Evolutionary conservation across 2,329 filamentous ascomycete genomes (phyloP), one percentile per base, ranked within the genome.

Genomic region (Ceratocystis variospora): DNA sequence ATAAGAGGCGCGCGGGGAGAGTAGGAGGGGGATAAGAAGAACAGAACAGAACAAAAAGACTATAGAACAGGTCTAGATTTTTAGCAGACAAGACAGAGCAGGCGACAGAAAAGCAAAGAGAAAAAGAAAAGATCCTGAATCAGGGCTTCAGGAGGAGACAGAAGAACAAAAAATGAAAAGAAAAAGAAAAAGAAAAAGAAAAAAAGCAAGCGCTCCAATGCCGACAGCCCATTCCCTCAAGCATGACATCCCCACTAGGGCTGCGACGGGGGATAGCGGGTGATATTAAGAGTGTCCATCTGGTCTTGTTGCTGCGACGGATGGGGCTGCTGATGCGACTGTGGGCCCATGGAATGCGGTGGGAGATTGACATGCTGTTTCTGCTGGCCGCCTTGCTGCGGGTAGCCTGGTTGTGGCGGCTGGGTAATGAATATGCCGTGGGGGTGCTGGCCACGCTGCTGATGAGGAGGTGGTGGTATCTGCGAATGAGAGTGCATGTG

Each of bases 291-390:
- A 7, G 61, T 5, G 10, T 25, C 19, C 41, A 63, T 63, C 25
- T 50, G 61, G 2, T 63, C 25, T 45, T 63, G 61, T 71, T 70
- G 69, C 72, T 73, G 73, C 71, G 73, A 74, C 73, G 10, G 66
- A 44, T 41, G 55, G 6, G 53, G 5, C 22, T 45, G 57, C 10
- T 46, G 44, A 19, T 61, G 55, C 22, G 28, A 10, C 22, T 12
- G 57, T 17, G 48, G 44, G 57, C 57, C 57, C n/a, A 48, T 62
- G n/a, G 45, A 28, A 7, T 57, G 64, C 8, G 55, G 55, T 7
- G 64, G 64, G 19, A 61, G 53, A 19, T 25, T 45, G 4, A 57
- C 37, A 15, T 65, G 63, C 25, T 31, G 33, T 19, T 65, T 53
- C 37, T 55, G 59, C 19, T 62, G 57, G 41, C 50, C 61, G 41